Evolutionary conservation across 2,329 filamentous ascomycete species (phyloP).

Genomic region (Grosmannia serpens): DNA sequence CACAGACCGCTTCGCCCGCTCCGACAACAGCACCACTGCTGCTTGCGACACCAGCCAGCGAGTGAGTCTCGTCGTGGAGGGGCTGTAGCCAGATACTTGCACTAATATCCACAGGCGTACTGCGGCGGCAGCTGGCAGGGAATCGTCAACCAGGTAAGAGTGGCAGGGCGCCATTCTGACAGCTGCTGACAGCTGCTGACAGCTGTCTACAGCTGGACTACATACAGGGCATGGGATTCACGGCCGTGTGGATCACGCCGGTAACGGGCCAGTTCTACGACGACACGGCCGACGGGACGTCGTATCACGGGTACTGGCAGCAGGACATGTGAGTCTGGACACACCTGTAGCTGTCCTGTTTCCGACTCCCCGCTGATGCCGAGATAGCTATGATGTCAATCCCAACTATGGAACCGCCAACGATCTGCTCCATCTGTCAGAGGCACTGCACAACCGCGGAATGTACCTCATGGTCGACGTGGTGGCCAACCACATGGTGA

Average conservation of each 20-base stretch:
- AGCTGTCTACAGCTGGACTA: constrained; percentile 36
- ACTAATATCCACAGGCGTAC: constrained; percentile 25
- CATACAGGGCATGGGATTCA: constrained; percentile 49
- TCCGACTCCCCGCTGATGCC: neutral
- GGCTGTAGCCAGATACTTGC: neutral
- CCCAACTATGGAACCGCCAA: constrained; percentile 44
- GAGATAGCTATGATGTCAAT: constrained; percentile 35
- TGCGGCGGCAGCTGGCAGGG: constrained; percentile 52
- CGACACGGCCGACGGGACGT: constrained; percentile 15
- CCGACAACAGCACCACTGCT: constrained; percentile 30
- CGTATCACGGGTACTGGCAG: constrained; percentile 46
- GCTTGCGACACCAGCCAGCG: constrained; percentile 25
- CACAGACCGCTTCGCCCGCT: constrained; percentile 43
- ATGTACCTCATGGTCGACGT: constrained; percentile 37
- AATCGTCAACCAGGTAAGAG: constrained; percentile 28
- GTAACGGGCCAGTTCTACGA: constrained; percentile 32
- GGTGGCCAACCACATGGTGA: constrained; percentile 13
- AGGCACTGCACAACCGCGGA: constrained; percentile 22
- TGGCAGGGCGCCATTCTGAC: no score
- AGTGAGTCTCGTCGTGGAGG: neutral
- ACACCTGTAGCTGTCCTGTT: neutral
- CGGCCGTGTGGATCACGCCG: constrained; percentile 44
- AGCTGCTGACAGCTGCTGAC: constrained; percentile 13
- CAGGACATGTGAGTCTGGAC: constrained; percentile 21
- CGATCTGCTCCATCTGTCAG: constrained; percentile 46